Evolutionary conservation across 2,329 filamentous ascomycete genomes (phyloP), one percentile per base, ranked within the genome.

Genomic region (Ophiobolus disseminans): DNA sequence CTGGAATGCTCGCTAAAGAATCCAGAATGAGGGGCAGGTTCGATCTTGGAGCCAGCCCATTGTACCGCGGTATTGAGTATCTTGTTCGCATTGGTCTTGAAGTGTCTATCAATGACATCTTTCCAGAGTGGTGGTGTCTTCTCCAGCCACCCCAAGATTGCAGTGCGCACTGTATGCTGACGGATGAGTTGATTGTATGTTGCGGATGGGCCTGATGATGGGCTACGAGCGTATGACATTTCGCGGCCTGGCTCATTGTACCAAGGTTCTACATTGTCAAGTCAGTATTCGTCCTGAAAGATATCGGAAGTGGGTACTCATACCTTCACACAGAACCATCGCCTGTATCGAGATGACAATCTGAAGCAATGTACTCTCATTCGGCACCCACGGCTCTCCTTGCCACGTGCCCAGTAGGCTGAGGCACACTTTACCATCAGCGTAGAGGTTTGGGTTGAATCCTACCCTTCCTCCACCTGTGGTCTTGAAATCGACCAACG

Each of bases 281-380:
- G n/a, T n/a, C n/a, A n/a, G n/a, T n/a, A n/a, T n/a, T n/a, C n/a
- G n/a, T n/a, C n/a, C n/a, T n/a, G n/a, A n/a, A n/a, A n/a, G n/a
- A n/a, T n/a, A n/a, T n/a, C n/a, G n/a, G n/a, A n/a, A n/a, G n/a
- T n/a, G n/a, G n/a, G n/a, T n/a, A n/a, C n/a, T n/a, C n/a, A n/a
- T n/a, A n/a, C n/a, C n/a, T 13, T 78, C 76, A 53, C 76, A 81
- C 38, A 85, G 75, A 16, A 85, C 78, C 81, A 85, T 82, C 22
- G 76, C 74, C 57, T 85, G 82, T 41, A 85, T 80, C 21, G 78
- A 82, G n/a, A 84, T 75, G 9, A 82, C 69, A 5, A 83, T 66
- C 53, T 82, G 80, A 3, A 82, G 68, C 2, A 83, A 64, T 3
- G 80, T 82, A 4, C 80, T 82, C 26, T 73, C 68, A 8, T 65